Evolutionary conservation across 73 alveolate species (phyloP).

Genomic region (Stentor coeruleus): DNA sequence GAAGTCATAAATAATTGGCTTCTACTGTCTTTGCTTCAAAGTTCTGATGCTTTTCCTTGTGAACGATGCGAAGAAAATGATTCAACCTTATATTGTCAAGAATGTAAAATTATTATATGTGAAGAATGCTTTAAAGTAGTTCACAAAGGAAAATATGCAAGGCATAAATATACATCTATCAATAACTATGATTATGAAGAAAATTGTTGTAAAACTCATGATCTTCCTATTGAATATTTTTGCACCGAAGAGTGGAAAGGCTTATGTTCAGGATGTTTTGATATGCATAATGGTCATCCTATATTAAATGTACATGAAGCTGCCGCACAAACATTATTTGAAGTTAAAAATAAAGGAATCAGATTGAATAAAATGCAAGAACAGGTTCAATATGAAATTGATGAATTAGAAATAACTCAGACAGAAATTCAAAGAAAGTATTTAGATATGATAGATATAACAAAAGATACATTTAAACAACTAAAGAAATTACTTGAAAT

Average conservation of each 20-base stretch:
- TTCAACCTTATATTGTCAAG: not conserved
- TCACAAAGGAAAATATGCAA: not conserved
- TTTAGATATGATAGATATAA: not conserved
- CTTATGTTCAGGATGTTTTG: not conserved
- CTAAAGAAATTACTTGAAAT: not conserved
- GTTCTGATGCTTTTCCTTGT: not conserved
- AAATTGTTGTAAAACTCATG: not conserved
- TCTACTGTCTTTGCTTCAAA: not conserved
- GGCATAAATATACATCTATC: not conserved
- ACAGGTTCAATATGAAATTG: not conserved
- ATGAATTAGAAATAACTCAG: not conserved
- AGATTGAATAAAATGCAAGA: not conserved
- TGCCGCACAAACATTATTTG: not conserved
- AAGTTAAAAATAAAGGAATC: not conserved
- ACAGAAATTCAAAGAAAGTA: not conserved
- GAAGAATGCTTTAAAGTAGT: not conserved
- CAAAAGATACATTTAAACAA: not conserved
- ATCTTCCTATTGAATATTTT: not conserved
- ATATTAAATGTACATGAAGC: not conserved
- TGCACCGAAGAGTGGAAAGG: constrained; percentile 21
- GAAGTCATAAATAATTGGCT: not conserved
- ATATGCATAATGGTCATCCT: constrained; percentile 14
- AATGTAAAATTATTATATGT: not conserved
- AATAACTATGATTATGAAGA: not conserved
- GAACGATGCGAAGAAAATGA: constrained; percentile 1